Evolutionary conservation across 2,329 filamentous ascomycete genomes (phyloP), one percentile per base, ranked within the genome.

Genomic region (Orbilia blumenaviensis): DNA sequence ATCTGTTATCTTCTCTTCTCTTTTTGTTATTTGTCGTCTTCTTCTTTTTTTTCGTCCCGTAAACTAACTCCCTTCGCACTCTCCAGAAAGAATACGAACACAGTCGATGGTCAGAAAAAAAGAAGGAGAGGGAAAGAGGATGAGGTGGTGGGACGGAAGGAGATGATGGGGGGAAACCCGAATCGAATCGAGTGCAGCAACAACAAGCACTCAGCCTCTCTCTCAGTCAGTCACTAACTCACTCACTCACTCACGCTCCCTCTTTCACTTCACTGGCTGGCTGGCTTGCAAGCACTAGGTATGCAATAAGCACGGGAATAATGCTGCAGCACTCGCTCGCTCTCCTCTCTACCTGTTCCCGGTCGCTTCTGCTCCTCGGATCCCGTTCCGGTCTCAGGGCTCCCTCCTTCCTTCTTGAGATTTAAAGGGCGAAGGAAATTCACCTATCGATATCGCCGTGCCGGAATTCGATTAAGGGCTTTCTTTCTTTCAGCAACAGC

Each of bases 91-190:
- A 25, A 63, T 34, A 34, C 32, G 42, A 46, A 38, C 42, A 46
- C 60, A 21, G 12, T 48, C 44, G 41, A 50, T 56, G 27, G 46
- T 44, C 42, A 27, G 46, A 50, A 50, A 32, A 21, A 34, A 58
- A 32, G 14, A 38, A 42, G 23, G 29, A 29, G 41, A 32, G 56
- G 27, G 58, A 6, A 46, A 25, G 18, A 34, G 10, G 5, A 34
- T 6, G 21, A 16, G 21, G 21, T 34, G 32, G 66, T 48, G 44
- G 18, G 32, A 56, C 66, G 66, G 66, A 62, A 56, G 60, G 56
- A 63, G 61, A 71, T 56, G 66, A 71, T 56, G 56, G 66, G 66
- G 66, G 34, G 44, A 41, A 46, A 44, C 29, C 25, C 23, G 38
- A 42, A 61, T 60, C 21, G 42, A 46, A 46, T 46, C n/a, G 27